Base-by-base conservation (phyloP, 345 rosid genomes). In the Brassica cretica region DNA sequence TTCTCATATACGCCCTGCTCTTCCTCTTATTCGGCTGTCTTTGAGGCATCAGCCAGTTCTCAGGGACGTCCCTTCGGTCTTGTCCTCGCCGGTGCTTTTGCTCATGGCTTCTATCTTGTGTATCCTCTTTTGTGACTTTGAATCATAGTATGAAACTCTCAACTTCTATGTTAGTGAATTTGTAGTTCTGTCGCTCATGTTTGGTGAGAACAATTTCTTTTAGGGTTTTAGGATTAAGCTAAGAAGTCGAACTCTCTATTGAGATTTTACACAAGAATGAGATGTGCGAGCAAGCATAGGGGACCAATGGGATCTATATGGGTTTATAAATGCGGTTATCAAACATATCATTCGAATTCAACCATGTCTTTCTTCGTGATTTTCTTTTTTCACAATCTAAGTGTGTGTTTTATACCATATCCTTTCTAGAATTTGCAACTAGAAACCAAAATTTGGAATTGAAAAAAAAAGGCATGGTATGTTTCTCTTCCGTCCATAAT, bases 41-140 rank as follows among this genome's bases (percentile, higher is more conserved):
- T 51, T 93, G 77, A 89, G 99, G 73, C 88, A 79, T 84, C 86
- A 87, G 62, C 94, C 95, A 19, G 91, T 92, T 71, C 58, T 92
- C 59, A 88, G 98, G 78, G 97, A 94, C 82, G 97, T 46, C 78
- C 93, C 85, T 95, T 93, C 66, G 85, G 89, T 21, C 80, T 84
- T 49, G 96, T 89, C 27, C 84, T 95, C 80, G 96, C 86, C 39
- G 97, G 98, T 62, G 97, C 91, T 58, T 89, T 91, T 63, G 89
- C 90, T 83, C 98, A 93, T 79, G 97, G 99, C 68, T 81, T 86
- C 71, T 93, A 91, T 84, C 82, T 93, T 87, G 94, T 95, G 97
- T 95, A 95, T 93, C 99, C 94, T 91, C 30, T 79, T 73, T 68
- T 8, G 0, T 56, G 4, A 56, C 2, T 11, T 9, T 72, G 5